Evolutionary conservation across 176 grass and related monocot genomes (phyloP).

Genomic region (Aegilops sharonensis): DNA sequence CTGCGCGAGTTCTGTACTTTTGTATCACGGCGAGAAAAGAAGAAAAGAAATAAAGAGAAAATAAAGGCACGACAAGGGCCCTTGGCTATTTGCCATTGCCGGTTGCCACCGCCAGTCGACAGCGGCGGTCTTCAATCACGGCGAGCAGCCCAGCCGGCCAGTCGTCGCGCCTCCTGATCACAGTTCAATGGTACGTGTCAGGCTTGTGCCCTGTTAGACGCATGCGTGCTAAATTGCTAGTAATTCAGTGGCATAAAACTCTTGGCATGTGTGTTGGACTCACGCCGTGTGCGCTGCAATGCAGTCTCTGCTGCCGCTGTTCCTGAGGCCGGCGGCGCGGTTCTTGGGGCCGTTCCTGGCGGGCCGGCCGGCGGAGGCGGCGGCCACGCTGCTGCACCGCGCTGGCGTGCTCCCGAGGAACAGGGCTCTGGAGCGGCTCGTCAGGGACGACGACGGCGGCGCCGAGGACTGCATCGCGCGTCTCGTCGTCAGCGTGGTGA

Average conservation of each 20-base stretch:
- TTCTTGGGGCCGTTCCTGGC: conserved; percentile 35
- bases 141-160: background rate
- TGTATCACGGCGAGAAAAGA: too few species aligned
- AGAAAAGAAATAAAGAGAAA: too few species aligned
- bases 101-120: background rate
- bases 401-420: conserved; percentile 67
- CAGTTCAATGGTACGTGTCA: background rate
- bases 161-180: too few species aligned
- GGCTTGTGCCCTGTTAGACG: too few species aligned
- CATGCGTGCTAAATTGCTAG: too few species aligned
- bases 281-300: background rate
- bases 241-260: too few species aligned
- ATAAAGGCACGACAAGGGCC: too few species aligned
- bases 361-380: conserved; percentile 31
- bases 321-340: conserved; percentile 43
- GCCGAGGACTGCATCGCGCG: conserved; percentile 37
- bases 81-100: too few species aligned
- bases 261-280: background rate
- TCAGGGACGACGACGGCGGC: conserved; percentile 29
- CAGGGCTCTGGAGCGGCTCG: conserved; percentile 47
- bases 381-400: conserved; percentile 59
- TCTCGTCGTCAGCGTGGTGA: conserved; percentile 51
- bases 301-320: conserved; percentile 49
- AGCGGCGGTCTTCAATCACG: background rate
- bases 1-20: too few species aligned